Evolutionary conservation across 2,329 filamentous ascomycete species (phyloP), one percentile per base, ranked within the genome.

Genomic region (Colletotrichum aenigma): DNA sequence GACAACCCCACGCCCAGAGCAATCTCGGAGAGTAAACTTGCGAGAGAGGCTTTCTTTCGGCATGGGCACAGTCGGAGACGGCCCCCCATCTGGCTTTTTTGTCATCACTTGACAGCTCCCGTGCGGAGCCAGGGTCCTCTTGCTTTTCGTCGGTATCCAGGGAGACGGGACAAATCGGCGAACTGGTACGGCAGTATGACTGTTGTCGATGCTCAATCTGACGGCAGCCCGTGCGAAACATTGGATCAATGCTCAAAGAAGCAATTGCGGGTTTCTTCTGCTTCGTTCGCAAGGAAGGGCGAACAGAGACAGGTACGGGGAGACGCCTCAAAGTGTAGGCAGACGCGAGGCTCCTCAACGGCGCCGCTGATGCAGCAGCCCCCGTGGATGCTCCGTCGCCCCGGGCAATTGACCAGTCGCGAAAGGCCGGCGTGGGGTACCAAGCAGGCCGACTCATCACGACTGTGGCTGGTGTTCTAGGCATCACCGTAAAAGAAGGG

Each of bases 381-480:
- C 13, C 60, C 43, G 68, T 66, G 18, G 48, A 26, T 56, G 38
- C 28, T 24, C 56, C 68, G 34, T 73, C 69, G 64, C 73, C 74
- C 74, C 56, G 74, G 64, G 64, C 70, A 62, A 73, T 73, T 24
- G 70, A 36, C 18, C n/a, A 62, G 52, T 68, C 43, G 58, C 43
- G 56, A 60, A 48, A 52, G 58, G 26, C 58, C 64, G 70, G 52
- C 65, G 70, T 73, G 58, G 64, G 48, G 65, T 70, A 60, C 43
- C 43, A 61, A 36, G 64, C 18, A 58, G 36, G 64, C 64, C 58
- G 58, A 68, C 26, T 68, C 74, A 75, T 73, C 70, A 75, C 58
- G 74, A 68, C 38, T 65, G 62, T 75, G 64, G 74, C 64, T 73
- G 70, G 70, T 61, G 61, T 30, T 52, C 18, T 71, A 73, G 73